These are phyloP conservation scores for Teratosphaeria zuluensis DNA, from an alignment of 2,329 filamentous ascomycete genomes.

Conservation along the genomic window DNA sequence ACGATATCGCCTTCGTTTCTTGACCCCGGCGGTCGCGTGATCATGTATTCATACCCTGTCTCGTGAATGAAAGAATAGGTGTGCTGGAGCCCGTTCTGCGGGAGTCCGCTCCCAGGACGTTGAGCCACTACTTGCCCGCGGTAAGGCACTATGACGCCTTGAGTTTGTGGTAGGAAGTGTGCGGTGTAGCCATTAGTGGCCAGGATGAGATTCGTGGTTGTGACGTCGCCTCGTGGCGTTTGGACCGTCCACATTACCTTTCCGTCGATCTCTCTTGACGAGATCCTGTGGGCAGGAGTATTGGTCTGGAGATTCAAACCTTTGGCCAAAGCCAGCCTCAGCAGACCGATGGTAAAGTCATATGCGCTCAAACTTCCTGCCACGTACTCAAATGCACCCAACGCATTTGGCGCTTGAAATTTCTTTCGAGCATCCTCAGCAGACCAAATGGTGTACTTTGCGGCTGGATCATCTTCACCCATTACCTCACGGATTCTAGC, in stretches of 20 bases:
- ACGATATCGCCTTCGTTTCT: conserved; percentile 44
- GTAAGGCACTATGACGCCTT: conserved; percentile 28
- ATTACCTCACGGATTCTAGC: conserved; percentile 37
- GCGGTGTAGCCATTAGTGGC: conserved; percentile 23
- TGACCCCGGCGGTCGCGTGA: conserved; percentile 43
- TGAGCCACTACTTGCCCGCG: conserved; percentile 33
- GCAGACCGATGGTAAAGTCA: conserved; percentile 29
- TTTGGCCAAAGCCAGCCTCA: conserved; percentile 35
- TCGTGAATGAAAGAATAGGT: conserved; percentile 55
- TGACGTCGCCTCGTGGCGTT: conserved; percentile 19
- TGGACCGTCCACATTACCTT: conserved; percentile 10
- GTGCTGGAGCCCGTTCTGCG: conserved; percentile 32
- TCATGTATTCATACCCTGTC: conserved; percentile 58
- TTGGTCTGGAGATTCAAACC: conserved; percentile 46
- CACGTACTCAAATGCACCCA: conserved; percentile 41
- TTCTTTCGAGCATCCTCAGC: conserved; percentile 32
- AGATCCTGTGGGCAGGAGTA: conserved; percentile 32
- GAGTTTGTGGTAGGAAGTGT: conserved; percentile 13
- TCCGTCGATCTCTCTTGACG: neutral
- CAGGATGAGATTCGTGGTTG: conserved; percentile 16
- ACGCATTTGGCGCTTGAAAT: conserved; percentile 29
- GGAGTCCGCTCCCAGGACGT: conserved; percentile 24
- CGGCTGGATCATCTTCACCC: conserved; percentile 33
- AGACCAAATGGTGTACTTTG: conserved; percentile 37
- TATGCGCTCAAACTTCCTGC: conserved; percentile 36